phyloP scores from a whole-genome alignment of 306 rosid species.

The Cucumis hystrix region DNA sequence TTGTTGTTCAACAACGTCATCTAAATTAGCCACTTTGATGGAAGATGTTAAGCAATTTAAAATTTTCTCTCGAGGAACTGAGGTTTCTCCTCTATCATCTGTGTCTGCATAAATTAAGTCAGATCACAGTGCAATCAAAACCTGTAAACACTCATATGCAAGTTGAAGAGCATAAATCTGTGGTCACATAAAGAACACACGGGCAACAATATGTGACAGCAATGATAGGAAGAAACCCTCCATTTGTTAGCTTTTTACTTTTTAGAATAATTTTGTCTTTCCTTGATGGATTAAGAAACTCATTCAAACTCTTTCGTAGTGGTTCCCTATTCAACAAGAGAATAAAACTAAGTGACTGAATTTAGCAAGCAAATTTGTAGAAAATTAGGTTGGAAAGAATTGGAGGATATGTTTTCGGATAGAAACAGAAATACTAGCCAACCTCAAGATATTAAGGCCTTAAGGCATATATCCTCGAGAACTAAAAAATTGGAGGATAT shows the following conservation, averaged over 20 bases:
- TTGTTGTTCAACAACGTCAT: slow-evolving; percentile 56
- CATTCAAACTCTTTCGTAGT: not conserved
- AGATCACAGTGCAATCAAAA: not conserved
- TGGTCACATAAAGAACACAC: too few relatives aligned
- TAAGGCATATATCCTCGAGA: not conserved
- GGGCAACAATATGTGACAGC: not conserved
- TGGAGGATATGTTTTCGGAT: not conserved
- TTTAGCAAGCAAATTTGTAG: not conserved
- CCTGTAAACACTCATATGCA: not conserved
- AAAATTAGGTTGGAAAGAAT: not conserved
- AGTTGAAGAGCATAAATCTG: not conserved
- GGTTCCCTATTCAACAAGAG: not conserved
- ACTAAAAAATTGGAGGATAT: too few relatives aligned
- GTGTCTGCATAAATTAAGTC: slow-evolving; percentile 29
- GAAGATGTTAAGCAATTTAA: slow-evolving; percentile 74
- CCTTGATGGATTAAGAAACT: not conserved
- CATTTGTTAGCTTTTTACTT: not conserved
- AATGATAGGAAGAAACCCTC: not conserved
- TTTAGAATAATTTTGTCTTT: not conserved
- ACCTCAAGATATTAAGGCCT: not conserved
- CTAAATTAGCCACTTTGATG: slow-evolving; percentile 55
- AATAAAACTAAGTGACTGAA: not conserved
- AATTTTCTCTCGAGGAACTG: slow-evolving; percentile 59
- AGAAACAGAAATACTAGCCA: not conserved
- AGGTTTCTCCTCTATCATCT: slow-evolving; percentile 30